phyloP scores from a whole-genome alignment of 2,329 filamentous ascomycete species.

The Thelonectria discophora region DNA sequence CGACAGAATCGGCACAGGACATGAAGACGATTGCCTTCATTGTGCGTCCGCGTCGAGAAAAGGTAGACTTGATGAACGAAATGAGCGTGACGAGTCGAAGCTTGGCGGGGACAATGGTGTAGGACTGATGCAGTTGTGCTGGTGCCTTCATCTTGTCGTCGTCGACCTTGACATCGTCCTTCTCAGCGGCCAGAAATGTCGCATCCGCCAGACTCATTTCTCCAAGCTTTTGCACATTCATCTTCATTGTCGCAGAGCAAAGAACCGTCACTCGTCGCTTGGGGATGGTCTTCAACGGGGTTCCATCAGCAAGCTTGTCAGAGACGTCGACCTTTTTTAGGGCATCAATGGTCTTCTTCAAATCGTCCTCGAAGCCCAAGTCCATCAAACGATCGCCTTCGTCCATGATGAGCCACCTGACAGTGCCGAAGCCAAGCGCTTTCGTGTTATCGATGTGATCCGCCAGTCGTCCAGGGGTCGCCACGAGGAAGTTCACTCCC shows the following conservation, averaged over 20 bases:
- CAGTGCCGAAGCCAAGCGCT: slow-evolving; percentile 85
- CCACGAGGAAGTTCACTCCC: slow-evolving; percentile 93
- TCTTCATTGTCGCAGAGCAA: slow-evolving; percentile 97
- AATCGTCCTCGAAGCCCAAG: slow-evolving; percentile 93
- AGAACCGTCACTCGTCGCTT: slow-evolving; percentile 84
- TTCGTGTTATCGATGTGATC: slow-evolving; percentile 95
- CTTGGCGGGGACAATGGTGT: slow-evolving; percentile 87
- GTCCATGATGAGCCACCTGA: slow-evolving; percentile 93
- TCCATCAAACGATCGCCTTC: slow-evolving; percentile 99
- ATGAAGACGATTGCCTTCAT: slow-evolving; percentile 99
- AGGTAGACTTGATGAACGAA: slow-evolving; percentile 84
- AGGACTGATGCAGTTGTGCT: slow-evolving; percentile 92
- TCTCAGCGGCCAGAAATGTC: slow-evolving; percentile 79
- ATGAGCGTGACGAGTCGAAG: slow-evolving; percentile 88
- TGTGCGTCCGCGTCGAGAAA: slow-evolving; percentile 86
- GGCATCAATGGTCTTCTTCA: slow-evolving; percentile 84
- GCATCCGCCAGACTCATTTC: slow-evolving; percentile 96
- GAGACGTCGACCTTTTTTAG: slow-evolving; percentile 72
- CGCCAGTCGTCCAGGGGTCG: slow-evolving; percentile 88
- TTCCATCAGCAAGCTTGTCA: slow-evolving; percentile 66
- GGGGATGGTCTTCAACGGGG: slow-evolving; percentile 71
- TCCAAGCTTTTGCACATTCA: slow-evolving; percentile 92
- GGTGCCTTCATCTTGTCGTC: slow-evolving; percentile 73
- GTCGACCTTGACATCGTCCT: slow-evolving; percentile 57
- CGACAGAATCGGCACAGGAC: slow-evolving; percentile 94